phyloP scores from a whole-genome alignment of 306 rosid species.

The Echinosophora koreensis region DNA sequence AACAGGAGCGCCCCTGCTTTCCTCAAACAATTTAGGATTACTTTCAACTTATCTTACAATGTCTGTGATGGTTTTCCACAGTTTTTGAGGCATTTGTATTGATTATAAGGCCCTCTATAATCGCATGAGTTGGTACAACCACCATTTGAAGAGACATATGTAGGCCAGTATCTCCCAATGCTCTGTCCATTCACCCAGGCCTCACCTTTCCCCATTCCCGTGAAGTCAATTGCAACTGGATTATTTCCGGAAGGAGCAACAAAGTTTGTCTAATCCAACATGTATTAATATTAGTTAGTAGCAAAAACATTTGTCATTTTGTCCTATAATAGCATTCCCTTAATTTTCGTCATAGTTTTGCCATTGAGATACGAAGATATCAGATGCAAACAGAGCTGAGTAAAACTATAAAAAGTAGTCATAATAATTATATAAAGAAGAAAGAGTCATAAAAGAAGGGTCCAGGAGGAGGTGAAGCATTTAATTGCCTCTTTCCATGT shows the following conservation, averaged over 20 bases:
- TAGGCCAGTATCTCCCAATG: conserved; percentile 96
- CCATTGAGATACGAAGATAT: neutral
- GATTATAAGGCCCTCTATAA: conserved; percentile 66
- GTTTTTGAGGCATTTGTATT: conserved; percentile 75
- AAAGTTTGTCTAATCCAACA: conserved; percentile 69
- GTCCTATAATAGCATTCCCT: conserved; percentile 6
- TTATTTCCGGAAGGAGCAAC: conserved; percentile 70
- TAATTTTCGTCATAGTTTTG: conserved; percentile 9
- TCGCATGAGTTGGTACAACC: conserved; percentile 69
- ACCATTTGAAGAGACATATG: conserved; percentile 53
- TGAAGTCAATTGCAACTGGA: conserved; percentile 90
- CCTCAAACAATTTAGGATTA: conserved; percentile 37
- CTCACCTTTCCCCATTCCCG: conserved; percentile 94
- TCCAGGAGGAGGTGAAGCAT: neutral
- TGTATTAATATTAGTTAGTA: conserved; percentile 41
- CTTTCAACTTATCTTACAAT: conserved; percentile 54
- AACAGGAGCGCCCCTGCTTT: neutral
- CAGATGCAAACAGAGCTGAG: conserved; percentile 8
- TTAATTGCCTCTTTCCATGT: neutral
- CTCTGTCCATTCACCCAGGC: conserved; percentile 99
- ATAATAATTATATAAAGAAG: neutral
- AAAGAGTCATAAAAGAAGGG: neutral
- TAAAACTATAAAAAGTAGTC: neutral
- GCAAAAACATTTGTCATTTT: conserved; percentile 11
- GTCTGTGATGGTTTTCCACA: conserved; percentile 91